Percentiles rank a stretch among this genome's conserved stretches.
phyloP scores from a whole-genome alignment of 805 yeast species.

The Saturnispora bothae region DNA sequence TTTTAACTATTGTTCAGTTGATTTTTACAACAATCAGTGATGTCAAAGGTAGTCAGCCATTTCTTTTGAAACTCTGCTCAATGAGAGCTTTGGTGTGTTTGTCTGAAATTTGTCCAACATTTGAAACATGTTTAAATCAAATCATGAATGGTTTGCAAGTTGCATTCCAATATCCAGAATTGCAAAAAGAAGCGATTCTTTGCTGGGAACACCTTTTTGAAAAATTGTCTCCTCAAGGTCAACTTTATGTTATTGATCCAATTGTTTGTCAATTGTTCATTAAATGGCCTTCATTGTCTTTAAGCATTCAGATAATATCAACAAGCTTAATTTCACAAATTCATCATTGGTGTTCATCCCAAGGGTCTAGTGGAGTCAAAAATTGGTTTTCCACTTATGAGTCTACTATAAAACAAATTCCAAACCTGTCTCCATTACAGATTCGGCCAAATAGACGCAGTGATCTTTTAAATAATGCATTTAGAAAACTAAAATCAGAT shows the following conservation, averaged over 20 bases:
- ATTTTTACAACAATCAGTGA: slow-evolving; percentile 76
- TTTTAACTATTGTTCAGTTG: slow-evolving; percentile 65
- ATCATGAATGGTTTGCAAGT: slow-evolving; percentile 78
- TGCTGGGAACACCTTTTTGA: slow-evolving; percentile 60
- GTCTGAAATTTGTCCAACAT: slow-evolving; percentile 37
- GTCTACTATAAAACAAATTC: slow-evolving; percentile 5
- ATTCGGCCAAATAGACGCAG: slow-evolving; percentile 3
- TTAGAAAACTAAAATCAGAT: slow-evolving; percentile 46
- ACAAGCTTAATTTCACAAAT: slow-evolving; percentile 11
- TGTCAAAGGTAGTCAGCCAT: slow-evolving; percentile 59
- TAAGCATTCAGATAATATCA: slow-evolving; percentile 40
- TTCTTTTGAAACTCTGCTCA: slow-evolving; percentile 58
- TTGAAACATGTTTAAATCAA: slow-evolving; percentile 59
- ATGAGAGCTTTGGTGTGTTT: slow-evolving; percentile 65
- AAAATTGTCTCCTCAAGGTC: slow-evolving; percentile 43
- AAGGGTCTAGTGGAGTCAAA: slow-evolving; percentile 7
- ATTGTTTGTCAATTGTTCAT: slow-evolving; percentile 66
- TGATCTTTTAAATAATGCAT: slow-evolving; percentile 32
- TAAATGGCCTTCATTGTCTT: slow-evolving; percentile 45
- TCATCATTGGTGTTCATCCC: slow-evolving; percentile 5
- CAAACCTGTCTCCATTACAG: slow-evolving; percentile 7
- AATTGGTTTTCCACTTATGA: slow-evolving; percentile 9
- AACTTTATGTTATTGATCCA: slow-evolving; percentile 61
- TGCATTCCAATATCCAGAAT: slow-evolving; percentile 51
- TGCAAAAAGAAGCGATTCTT: slow-evolving; percentile 50